Evolutionary conservation across 306 rosid genomes (phyloP), one percentile per base, ranked within the genome.

Genomic region (Inga laurina): DNA sequence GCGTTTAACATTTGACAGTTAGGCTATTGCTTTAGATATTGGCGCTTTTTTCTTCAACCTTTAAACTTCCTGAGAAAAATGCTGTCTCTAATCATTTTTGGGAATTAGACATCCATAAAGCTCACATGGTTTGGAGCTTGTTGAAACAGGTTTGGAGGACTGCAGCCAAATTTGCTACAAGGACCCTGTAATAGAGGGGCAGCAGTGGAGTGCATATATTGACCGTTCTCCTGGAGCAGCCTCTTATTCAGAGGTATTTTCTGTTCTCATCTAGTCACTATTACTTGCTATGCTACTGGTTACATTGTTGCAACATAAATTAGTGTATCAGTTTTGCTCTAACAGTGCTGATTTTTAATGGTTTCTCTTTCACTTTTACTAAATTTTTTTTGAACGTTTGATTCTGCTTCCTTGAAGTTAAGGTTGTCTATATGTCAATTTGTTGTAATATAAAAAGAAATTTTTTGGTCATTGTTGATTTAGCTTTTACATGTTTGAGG

Each of bases 181-280:
- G 88, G 98, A 96, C 80, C 99, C 99, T 73, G 99, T 96, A 56
- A 85, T 96, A 1, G 90, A 92, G 87, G 97, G 93, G 88, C 92
- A 68, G n/a, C 89, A 92, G 49, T 96, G 99, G 99, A 96, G 94
- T 83, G 92, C 99, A 83, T 96, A 86, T 86, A 96, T 96, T 78
- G 98, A 93, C 79, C 97, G 99, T 43, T 96, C 99, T 75, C 99
- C 99, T 39, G 99, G 99, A 44, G 81, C 89, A 82, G 91, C 90
- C 65, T 73, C 84, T 64, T 90, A 89, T 82, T 96, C 99, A 1
- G 94, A 88, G 96, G 98, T 92, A 84, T 56, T 82, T 82, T 41
- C 57, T 74, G 12, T 69, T 75, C 69, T 69, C 1, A 12, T 16
- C 27, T 48, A 41, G 75, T 43, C 45, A 72, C 84, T 69, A 66